Evolutionary conservation across 306 rosid species (phyloP).

Genomic region (Cajanus cajan): DNA sequence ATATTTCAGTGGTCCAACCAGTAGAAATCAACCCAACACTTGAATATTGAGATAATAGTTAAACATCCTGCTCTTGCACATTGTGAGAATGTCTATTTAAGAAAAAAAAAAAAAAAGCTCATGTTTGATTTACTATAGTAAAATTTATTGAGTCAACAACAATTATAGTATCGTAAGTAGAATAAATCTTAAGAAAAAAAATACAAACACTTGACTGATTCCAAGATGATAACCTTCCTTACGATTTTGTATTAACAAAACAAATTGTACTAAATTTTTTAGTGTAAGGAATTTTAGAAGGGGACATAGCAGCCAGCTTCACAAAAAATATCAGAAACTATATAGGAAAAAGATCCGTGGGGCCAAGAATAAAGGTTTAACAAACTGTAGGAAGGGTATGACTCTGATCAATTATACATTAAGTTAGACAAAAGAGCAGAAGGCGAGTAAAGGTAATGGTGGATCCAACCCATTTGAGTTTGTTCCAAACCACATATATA

Average conservation of each 20-base stretch:
- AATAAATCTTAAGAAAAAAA: too few species aligned
- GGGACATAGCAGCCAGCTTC: constrained; percentile 16
- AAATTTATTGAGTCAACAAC: too few species aligned
- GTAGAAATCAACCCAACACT: constrained; percentile 32
- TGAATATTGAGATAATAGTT: not conserved
- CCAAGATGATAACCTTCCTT: constrained; percentile 31
- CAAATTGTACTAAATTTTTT: not conserved
- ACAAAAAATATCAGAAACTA: constrained; percentile 21
- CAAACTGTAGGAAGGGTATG: constrained; percentile 32
- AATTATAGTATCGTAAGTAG: too few species aligned
- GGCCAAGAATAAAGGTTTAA: constrained; percentile 41
- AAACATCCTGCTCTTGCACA: too few species aligned
- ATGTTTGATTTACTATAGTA: too few species aligned
- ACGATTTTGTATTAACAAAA: not conserved
- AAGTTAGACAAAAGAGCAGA: constrained; percentile 30
- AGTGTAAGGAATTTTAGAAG: constrained; percentile 4
- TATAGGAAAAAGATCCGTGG: constrained; percentile 38
- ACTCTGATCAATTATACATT: constrained; percentile 28
- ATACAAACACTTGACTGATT: constrained; percentile 33
- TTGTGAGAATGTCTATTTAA: too few species aligned
- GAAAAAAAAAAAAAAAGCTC: too few species aligned
- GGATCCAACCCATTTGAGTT: constrained; percentile 73
- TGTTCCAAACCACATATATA: constrained; percentile 41
- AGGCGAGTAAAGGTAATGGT: constrained; percentile 42
- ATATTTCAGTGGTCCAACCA: constrained; percentile 34